Percentiles rank a stretch among this genome's conserved stretches.
phyloP scores from a whole-genome alignment of 2,329 filamentous ascomycete species.

The Botrytis galanthina region DNA sequence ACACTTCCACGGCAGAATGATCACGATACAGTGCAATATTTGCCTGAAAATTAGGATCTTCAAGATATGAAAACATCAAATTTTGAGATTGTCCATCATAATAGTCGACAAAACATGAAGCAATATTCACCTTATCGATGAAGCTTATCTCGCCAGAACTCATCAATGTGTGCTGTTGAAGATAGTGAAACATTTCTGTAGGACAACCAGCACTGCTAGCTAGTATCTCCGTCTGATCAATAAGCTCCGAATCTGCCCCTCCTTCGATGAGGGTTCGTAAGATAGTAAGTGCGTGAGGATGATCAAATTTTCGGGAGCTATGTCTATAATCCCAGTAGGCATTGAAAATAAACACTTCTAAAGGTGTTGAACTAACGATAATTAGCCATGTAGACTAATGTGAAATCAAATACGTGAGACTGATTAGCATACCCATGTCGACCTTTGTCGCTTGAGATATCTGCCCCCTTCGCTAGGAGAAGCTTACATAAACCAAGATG shows the following conservation, averaged over 20 bases:
- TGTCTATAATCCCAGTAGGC: too few species aligned
- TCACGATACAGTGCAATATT: background rate
- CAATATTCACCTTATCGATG: background rate
- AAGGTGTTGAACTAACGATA: background rate
- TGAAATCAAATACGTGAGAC: background rate
- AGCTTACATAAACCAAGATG: background rate
- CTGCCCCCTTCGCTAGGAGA: background rate
- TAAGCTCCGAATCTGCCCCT: background rate
- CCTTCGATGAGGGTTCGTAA: background rate
- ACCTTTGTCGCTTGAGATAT: background rate
- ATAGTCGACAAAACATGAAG: fast-evolving
- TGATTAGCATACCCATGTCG: background rate
- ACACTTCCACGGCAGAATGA: fast-evolving
- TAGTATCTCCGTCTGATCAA: background rate
- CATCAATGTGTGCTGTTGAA: background rate
- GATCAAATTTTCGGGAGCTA: too few species aligned
- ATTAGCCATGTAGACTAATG: background rate
- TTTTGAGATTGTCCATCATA: background rate
- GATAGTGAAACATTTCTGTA: background rate
- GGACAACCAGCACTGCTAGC: background rate
- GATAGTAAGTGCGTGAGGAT: background rate
- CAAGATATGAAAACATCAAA: background rate
- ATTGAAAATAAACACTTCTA: too few species aligned
- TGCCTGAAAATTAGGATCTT: background rate
- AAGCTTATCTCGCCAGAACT: background rate